Conservation (phyloP, 2,329 filamentous ascomycete genomes). For the Fusarium burgessii region DNA sequence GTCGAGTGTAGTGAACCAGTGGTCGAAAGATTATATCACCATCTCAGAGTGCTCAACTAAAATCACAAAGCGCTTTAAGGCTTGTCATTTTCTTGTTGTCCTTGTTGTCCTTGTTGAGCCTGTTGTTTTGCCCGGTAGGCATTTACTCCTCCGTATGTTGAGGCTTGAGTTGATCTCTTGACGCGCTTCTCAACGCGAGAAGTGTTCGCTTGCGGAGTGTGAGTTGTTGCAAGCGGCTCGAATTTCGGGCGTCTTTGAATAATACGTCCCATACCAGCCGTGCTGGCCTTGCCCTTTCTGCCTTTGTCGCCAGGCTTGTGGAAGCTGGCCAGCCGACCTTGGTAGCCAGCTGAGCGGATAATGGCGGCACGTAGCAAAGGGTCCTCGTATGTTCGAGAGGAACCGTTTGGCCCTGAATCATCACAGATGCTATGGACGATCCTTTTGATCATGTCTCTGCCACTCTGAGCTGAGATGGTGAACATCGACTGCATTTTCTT, state of each 20-base stretch:
- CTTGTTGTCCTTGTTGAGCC: not conserved
- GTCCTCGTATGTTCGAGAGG: constrained; percentile 41
- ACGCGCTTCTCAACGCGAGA: constrained; percentile 12
- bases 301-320: constrained; percentile 22
- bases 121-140: constrained; percentile 38
- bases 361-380: constrained; percentile 46
- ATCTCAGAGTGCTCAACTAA: not conserved
- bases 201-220: not conserved
- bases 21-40: rapidly evolving
- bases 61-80: not conserved
- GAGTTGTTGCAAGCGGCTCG: not conserved
- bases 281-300: not conserved
- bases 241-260: not conserved
- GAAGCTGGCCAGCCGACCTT: constrained; percentile 38
- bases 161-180: constrained; percentile 12
- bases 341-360: constrained; percentile 44
- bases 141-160: constrained; percentile 46
- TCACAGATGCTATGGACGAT: constrained; percentile 30
- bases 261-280: not conserved
- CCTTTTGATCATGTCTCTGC: not conserved
- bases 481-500: constrained; percentile 20
- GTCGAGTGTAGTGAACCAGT: not conserved
- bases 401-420: not conserved
- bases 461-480: constrained; percentile 7
- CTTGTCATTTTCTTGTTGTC: not conserved